phyloP scores from a whole-genome alignment of 176 grass and related monocot genomes.

The Leersia perrieri region DNA sequence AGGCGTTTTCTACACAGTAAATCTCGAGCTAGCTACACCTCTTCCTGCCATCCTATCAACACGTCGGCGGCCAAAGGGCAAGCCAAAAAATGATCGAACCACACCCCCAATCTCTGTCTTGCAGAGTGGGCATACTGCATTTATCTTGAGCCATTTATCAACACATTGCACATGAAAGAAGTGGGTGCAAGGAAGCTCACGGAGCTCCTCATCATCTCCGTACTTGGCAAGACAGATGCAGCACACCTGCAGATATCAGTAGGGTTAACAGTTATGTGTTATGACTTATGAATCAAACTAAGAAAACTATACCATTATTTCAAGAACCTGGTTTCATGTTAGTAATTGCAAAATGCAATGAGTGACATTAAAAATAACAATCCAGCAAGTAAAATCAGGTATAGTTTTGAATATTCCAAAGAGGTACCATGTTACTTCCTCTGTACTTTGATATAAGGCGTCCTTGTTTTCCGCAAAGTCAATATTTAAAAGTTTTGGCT shows the following conservation, averaged over 20 bases:
- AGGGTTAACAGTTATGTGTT: background rate
- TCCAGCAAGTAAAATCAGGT: background rate
- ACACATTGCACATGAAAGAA: constrained; percentile 92
- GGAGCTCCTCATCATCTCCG: constrained; percentile 76
- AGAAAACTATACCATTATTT: background rate
- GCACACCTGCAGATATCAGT: constrained; percentile 62
- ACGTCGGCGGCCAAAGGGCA: constrained; percentile 62
- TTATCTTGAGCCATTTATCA: constrained; percentile 99
- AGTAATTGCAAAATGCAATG: background rate
- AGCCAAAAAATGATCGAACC: constrained; percentile 37
- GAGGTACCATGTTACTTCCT: background rate
- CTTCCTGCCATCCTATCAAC: constrained; percentile 54
- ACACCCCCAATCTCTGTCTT: constrained; percentile 73
- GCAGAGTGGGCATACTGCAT: constrained; percentile 91
- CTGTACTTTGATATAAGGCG: no score
- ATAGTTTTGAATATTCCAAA: constrained; percentile 14
- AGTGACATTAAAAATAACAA: constrained; percentile 1
- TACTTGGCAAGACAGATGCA: constrained; percentile 95
- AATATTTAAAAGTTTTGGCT: no score
- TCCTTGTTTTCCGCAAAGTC: no score
- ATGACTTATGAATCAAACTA: background rate
- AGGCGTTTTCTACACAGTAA: constrained; percentile 39
- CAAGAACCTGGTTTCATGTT: background rate
- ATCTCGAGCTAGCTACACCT: constrained; percentile 50
- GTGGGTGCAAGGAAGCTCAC: constrained; percentile 81